Evolutionary conservation across 2,329 filamentous ascomycete species (phyloP).

Genomic region (Arthrobotrys iridis): DNA sequence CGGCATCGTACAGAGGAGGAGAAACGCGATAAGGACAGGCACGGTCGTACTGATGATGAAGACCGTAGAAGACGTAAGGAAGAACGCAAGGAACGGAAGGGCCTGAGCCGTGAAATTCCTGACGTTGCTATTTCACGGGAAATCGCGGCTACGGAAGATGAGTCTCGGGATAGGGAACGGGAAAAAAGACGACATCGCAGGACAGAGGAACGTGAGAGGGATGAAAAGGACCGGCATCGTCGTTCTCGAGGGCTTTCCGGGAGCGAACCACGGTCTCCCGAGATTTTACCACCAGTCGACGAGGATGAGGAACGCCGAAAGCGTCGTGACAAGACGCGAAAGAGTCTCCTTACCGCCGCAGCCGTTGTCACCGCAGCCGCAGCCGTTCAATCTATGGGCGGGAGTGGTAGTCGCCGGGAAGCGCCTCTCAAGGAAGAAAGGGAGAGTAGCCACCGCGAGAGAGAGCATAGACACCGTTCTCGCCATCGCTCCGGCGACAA

Average conservation of each 20-base stretch:
- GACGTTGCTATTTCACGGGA: constrained; percentile 40
- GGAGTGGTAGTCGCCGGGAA: constrained; percentile 41
- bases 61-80: constrained; percentile 45
- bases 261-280: constrained; percentile 21
- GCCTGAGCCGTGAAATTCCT: constrained; percentile 14
- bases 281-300: constrained; percentile 8
- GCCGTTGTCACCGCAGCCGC: constrained; percentile 32
- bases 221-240: constrained; percentile 42
- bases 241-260: constrained; percentile 31
- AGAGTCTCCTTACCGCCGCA: constrained; percentile 32
- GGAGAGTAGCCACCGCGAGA: constrained; percentile 26
- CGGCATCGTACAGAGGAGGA: constrained; percentile 38
- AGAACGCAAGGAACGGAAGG: constrained; percentile 30
- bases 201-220: constrained; percentile 40
- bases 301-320: constrained; percentile 47
- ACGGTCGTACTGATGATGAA: constrained; percentile 41
- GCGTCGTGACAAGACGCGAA: constrained; percentile 41
- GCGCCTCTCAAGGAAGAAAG: constrained; percentile 31
- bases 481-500: constrained; percentile 25
- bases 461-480: constrained; percentile 12
- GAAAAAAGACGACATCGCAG: constrained; percentile 37
- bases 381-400: constrained; percentile 23
- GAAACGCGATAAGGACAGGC: constrained; percentile 18
- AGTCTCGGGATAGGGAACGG: constrained; percentile 37
- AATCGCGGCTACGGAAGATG: constrained; percentile 33